Evolutionary conservation across 2,329 filamentous ascomycete species (phyloP).

Genomic region (Xylariomycetidae sp.): DNA sequence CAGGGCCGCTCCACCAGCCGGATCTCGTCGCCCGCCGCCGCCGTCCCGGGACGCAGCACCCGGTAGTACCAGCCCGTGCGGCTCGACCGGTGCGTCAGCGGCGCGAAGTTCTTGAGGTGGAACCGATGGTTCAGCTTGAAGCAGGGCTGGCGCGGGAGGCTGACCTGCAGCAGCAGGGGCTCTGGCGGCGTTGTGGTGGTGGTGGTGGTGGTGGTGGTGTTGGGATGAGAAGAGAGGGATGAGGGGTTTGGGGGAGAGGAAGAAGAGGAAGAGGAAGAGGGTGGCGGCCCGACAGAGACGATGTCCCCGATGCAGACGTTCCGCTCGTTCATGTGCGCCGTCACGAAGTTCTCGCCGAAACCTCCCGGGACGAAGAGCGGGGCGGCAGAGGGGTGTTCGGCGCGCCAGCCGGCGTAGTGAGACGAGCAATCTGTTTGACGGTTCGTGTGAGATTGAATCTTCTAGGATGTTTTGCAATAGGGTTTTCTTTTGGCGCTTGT

Average conservation of each 20-base stretch:
- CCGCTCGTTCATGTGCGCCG: constrained; percentile 53
- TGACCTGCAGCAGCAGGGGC: constrained; percentile 50
- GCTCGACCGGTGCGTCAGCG: constrained; percentile 48
- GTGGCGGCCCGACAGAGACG: constrained; percentile 36
- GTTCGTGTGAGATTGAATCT: too few relatives aligned
- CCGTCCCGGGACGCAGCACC: constrained; percentile 49
- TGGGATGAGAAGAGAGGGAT: too few relatives aligned
- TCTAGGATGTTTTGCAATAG: too few relatives aligned
- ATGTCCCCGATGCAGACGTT: constrained; percentile 64
- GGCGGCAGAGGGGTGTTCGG: constrained; percentile 46
- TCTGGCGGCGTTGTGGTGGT: constrained; percentile 4
- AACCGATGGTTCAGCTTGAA: constrained; percentile 68
- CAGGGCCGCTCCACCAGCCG: constrained; percentile 48
- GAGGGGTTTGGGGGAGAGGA: too few relatives aligned
- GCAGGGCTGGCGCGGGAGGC: constrained; percentile 59
- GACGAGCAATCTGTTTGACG: constrained; percentile 51
- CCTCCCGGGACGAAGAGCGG: constrained; percentile 51
- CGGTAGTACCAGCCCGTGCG: constrained; percentile 65
- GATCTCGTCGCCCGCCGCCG: constrained; percentile 54
- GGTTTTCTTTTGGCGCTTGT: too few relatives aligned
- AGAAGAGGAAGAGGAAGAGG: too few relatives aligned
- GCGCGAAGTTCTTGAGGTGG: constrained; percentile 57
- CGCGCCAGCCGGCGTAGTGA: constrained; percentile 53
- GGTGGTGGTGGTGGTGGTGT: too few relatives aligned
- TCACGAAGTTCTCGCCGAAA: constrained; percentile 63